Evolutionary conservation across 2,329 filamentous ascomycete species (phyloP), one percentile per base, ranked within the genome.

Genomic region (Aspergillus floridensis): DNA sequence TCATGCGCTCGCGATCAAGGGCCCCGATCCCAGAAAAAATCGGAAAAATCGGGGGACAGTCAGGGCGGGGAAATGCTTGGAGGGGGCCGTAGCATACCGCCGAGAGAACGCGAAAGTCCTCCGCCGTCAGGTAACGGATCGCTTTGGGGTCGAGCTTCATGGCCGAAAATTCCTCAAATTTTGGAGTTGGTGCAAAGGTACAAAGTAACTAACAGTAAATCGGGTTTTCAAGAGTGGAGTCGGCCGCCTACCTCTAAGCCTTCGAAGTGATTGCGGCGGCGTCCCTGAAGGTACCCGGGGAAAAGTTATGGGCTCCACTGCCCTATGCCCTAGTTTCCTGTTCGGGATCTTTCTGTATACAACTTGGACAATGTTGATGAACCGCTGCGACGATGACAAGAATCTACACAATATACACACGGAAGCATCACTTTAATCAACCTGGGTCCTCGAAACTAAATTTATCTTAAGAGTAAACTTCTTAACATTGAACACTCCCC

Each of bases 111-210:
- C 90, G 87, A 92, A 96, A 99, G 82, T 99, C 95, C 78, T 98
- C 95, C 16, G 86, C 80, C 53, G 90, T 89, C 75, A 99, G 86
- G 78, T 99, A 93, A 74, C 96, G 92, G 80, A 99, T 88, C 53
- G 91, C 89, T 75, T 92, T 92, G 53, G 93, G 93, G 75, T 99
- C 92, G 75, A 99, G 87, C 82, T 95, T 96, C 95, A 99, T 99
- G 65, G 61, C 14, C 78, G 71, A 7, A 29, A 11, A 14, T 24
- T 35, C 7, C 26, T 29, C 26, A 12, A 35, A 16, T 1, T 2
- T 35, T 16, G 11, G 32, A 12, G 32, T 35, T 35, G 11, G 2
- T 29, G 0, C 8, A 29, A 0, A 35, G 32, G 8, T 1, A 16
- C 32, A 35, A 35, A 35, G 10, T 8, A 10, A 12, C 12, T 1